Evolutionary conservation across 352 stramenopile genomes (phyloP), one percentile per base, ranked within the genome.

Genomic region (Globisporangium cystogenes): DNA sequence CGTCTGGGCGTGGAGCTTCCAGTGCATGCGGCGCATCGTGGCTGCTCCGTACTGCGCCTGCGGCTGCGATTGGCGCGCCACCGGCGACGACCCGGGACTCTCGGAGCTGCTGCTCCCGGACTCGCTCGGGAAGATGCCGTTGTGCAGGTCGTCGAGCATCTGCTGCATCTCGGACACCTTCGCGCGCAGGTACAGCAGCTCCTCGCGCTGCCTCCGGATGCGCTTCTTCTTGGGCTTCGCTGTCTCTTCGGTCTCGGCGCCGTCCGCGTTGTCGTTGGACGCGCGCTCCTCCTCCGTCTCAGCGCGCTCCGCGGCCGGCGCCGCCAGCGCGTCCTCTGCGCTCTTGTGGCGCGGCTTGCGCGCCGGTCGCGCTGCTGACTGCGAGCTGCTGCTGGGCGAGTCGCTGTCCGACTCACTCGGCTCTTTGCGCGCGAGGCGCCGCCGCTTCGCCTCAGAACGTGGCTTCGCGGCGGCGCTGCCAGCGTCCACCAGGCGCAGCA

Each of bases 1-100:
- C 6, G 53, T 50, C 37, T 60, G 53, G 5, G 64, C 69, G 3
- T 78, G 67, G 12, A 11, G 29, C 20, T 70, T 55, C 72, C 70
- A 80, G 29, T 16, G 27, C 14, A 37, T 23, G 33, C 41, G n/a
- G 21, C 26, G 12, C n/a, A 60, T 23, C 12, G 31, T 3, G 31
- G 14, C 15, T 31, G 20, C 6, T 18, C 12, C 1, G 15, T 37
- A 16, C 14, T 48, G 43, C 7, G 12, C 3, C 20, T 44, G 31
- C 7, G 20, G 12, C 4, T 20, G 12, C 21, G 7, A 20, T 6
- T 42, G 29, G 7, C 12, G 29, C 8, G 29, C 8, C 8, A 35
- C 20, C 16, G 31, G 47, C 21, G 47, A 43, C 18, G 47, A 43
- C 11, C 12, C 31, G 14, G 48, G 33, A 27, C 23, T 47, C 24